phyloP scores from a whole-genome alignment of 2,329 filamentous ascomycete species.

The Raffaelea albimanens region DNA sequence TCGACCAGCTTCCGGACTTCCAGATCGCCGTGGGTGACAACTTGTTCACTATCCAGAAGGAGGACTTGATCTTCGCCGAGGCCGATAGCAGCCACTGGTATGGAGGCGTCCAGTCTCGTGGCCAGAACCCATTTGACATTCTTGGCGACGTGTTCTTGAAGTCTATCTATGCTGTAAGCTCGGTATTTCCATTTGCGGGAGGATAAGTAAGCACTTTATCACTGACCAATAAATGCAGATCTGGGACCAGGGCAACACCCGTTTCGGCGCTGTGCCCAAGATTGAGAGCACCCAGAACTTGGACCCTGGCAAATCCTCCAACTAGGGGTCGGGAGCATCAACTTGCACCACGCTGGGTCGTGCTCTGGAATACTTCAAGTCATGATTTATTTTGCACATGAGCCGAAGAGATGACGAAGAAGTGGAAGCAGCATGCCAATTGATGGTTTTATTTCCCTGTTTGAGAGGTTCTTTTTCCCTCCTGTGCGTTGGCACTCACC shows the following conservation, averaged over 20 bases:
- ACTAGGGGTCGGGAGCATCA: not conserved
- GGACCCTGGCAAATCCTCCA: slow-evolving; percentile 9
- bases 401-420: too few relatives aligned
- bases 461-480: not conserved
- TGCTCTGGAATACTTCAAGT: not conserved
- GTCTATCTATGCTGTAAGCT: slow-evolving; percentile 51
- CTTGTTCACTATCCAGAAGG: slow-evolving; percentile 51
- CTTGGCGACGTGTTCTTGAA: slow-evolving; percentile 56
- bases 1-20: slow-evolving; percentile 47
- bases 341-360: not conserved
- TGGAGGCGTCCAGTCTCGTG: slow-evolving; percentile 57
- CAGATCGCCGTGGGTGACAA: slow-evolving; percentile 54
- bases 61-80: slow-evolving; percentile 50
- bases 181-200: not conserved
- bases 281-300: slow-evolving; percentile 28
- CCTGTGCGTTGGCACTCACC: not conserved
- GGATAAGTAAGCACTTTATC: not conserved
- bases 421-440: too few relatives aligned
- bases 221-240: slow-evolving; percentile 29
- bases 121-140: slow-evolving; percentile 50
- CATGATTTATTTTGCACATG: too few relatives aligned
- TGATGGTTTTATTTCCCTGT: not conserved
- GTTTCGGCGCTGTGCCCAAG: slow-evolving; percentile 51
- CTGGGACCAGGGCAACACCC: slow-evolving; percentile 52
- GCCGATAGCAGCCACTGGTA: slow-evolving; percentile 47